phyloP scores from a whole-genome alignment of 768 basidiomycete genomes.

The Phanerochaete carnosa region DNA sequence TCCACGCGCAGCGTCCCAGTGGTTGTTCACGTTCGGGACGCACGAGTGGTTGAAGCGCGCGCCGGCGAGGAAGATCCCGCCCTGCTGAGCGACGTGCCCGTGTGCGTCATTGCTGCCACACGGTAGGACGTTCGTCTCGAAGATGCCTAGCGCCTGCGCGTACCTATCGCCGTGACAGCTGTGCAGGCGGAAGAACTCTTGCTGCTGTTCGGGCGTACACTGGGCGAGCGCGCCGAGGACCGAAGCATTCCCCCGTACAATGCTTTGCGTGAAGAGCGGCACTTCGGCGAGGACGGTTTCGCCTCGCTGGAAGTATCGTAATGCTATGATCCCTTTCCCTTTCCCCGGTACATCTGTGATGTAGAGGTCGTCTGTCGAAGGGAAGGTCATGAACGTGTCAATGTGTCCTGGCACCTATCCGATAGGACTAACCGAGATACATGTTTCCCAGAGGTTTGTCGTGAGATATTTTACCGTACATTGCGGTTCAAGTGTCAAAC shows the following conservation, averaged over 20 bases:
- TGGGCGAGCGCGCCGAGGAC: slow-evolving; percentile 17
- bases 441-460: neutral
- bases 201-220: slow-evolving; percentile 21
- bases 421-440: neutral
- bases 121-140: slow-evolving; percentile 27
- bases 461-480: neutral
- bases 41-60: slow-evolving; percentile 29
- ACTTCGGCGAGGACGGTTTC: slow-evolving; percentile 21
- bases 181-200: slow-evolving; percentile 19
- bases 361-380: neutral
- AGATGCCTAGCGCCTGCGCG: slow-evolving; percentile 23
- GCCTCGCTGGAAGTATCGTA: slow-evolving; percentile 20
- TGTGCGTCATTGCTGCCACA: slow-evolving; percentile 7
- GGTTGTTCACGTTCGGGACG: slow-evolving; percentile 24
- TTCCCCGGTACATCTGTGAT: slow-evolving; percentile 19
- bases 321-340: slow-evolving; percentile 26
- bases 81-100: slow-evolving; percentile 2
- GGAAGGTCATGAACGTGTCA: neutral
- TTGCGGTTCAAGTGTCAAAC: neutral
- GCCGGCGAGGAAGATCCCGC: slow-evolving; percentile 26
- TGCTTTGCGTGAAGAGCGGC: slow-evolving; percentile 23
- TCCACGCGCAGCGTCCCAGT: slow-evolving; percentile 22
- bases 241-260: slow-evolving; percentile 15
- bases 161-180: slow-evolving; percentile 16
- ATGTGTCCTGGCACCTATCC: neutral